phyloP scores from a whole-genome alignment of 2,329 filamentous ascomycete species.

The Aspergillus latus region DNA sequence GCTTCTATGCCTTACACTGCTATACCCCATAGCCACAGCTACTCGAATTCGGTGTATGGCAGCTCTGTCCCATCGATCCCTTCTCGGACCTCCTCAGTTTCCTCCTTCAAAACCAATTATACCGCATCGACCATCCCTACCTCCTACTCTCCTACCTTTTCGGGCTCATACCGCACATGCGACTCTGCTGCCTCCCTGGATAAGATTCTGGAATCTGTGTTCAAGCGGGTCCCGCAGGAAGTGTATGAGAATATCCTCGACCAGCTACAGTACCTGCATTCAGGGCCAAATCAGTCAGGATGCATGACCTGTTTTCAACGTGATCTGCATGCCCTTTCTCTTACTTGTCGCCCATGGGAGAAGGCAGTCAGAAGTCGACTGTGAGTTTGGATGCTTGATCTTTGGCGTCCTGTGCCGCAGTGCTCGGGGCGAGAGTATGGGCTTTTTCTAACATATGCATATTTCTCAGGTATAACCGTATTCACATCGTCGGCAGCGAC shows the following conservation, averaged over 20 bases:
- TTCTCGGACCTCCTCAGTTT: constrained; percentile 36
- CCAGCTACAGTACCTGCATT: constrained; percentile 51
- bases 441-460: constrained; percentile 14
- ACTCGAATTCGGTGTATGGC: constrained; percentile 30
- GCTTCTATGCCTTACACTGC: constrained; percentile 33
- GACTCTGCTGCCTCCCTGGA: constrained; percentile 40
- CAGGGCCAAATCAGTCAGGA: constrained; percentile 38
- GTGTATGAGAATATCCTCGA: constrained; percentile 57
- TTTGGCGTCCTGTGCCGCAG: not conserved
- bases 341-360: constrained; percentile 59
- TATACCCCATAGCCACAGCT: constrained; percentile 28
- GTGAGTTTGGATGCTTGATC: constrained; percentile 38
- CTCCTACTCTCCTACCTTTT: constrained; percentile 40
- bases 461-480: constrained; percentile 47
- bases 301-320: constrained; percentile 56
- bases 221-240: constrained; percentile 52
- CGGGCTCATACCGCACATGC: constrained; percentile 36
- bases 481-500: constrained; percentile 51
- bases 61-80: constrained; percentile 32
- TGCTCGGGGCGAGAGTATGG: not conserved
- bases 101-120: constrained; percentile 41
- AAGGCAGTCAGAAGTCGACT: constrained; percentile 51
- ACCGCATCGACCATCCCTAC: constrained; percentile 39
- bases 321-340: constrained; percentile 54
- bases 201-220: constrained; percentile 34